Evolutionary conservation across 2,329 filamentous ascomycete genomes (phyloP).

Genomic region (Claviceps humidiphila): DNA sequence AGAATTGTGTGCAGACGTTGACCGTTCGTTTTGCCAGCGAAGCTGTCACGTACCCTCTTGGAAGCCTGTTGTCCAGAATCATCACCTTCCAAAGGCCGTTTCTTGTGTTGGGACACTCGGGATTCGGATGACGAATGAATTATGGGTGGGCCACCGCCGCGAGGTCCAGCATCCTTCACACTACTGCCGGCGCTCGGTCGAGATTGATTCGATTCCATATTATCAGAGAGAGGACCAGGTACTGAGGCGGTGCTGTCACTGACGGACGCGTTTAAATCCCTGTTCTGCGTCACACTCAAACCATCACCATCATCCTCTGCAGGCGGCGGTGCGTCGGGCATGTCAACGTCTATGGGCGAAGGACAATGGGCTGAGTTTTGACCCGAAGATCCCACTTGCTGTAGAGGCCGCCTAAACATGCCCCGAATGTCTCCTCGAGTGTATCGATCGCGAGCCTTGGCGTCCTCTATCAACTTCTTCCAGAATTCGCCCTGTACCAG

Average conservation of each 20-base stretch:
- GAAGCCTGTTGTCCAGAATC: slow-evolving; percentile 18
- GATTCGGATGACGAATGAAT: slow-evolving; percentile 23
- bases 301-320: background rate
- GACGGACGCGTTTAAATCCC: background rate
- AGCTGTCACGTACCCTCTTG: slow-evolving; percentile 28
- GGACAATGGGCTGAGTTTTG: slow-evolving; percentile 3
- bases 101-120: slow-evolving; percentile 21
- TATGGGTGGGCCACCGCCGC: slow-evolving; percentile 20
- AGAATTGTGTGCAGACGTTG: slow-evolving; percentile 9
- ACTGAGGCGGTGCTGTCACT: background rate
- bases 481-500: slow-evolving; percentile 83
- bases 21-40: background rate
- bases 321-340: slow-evolving; percentile 1
- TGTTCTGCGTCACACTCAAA: background rate
- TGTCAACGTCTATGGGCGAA: slow-evolving; percentile 6
- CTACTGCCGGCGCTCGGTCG: background rate
- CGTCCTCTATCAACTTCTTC: slow-evolving; percentile 74
- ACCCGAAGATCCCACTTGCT: slow-evolving; percentile 18
- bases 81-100: slow-evolving; percentile 28
- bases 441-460: slow-evolving; percentile 60
- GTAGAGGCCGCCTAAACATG: slow-evolving; percentile 32
- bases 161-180: slow-evolving; percentile 10
- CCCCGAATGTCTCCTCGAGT: slow-evolving; percentile 50
- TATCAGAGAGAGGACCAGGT: slow-evolving; percentile 2
- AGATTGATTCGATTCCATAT: background rate